These are phyloP conservation scores for Amylostereum areolatum DNA, from an alignment of 1,284 basidiomycete genomes.

Conservation along the genomic window DNA sequence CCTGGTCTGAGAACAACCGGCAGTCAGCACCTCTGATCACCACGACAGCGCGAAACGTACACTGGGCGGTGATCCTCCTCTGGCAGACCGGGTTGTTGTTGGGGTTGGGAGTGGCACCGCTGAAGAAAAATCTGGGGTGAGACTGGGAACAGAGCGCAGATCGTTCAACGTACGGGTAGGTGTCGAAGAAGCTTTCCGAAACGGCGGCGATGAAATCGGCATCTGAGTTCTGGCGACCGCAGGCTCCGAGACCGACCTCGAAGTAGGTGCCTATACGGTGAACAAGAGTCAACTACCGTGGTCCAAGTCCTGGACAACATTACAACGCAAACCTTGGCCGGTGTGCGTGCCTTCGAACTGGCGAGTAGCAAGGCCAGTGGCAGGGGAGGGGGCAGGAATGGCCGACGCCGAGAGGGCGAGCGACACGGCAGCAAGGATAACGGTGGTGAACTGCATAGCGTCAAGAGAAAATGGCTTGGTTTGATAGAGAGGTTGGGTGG, in stretches of 20 bases:
- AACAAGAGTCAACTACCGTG: too few relatives aligned
- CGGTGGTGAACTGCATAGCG: too few relatives aligned
- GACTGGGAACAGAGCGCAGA: constrained; percentile 25
- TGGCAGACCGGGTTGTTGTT: constrained; percentile 30
- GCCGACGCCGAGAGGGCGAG: too few relatives aligned
- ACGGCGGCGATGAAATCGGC: constrained; percentile 29
- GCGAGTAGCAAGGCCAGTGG: too few relatives aligned
- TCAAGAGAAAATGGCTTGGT: too few relatives aligned
- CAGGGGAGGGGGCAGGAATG: too few relatives aligned
- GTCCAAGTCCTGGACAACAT: too few relatives aligned
- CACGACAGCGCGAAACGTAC: constrained; percentile 4
- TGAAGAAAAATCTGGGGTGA: background rate
- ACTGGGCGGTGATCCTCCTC: constrained; percentile 20
- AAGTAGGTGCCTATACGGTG: constrained; percentile 21
- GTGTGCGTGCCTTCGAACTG: too few relatives aligned
- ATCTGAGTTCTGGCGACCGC: constrained; percentile 26
- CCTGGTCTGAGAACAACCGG: constrained; percentile 18
- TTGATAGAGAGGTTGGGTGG: too few relatives aligned
- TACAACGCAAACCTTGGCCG: too few relatives aligned
- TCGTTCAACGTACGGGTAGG: constrained; percentile 9
- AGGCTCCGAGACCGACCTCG: constrained; percentile 29
- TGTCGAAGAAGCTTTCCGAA: constrained; percentile 10
- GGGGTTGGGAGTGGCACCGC: background rate
- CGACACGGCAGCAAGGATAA: too few relatives aligned
- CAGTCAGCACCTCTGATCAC: background rate